Evolutionary conservation across 2,329 filamentous ascomycete species (phyloP), one percentile per base, ranked within the genome.

Genomic region (Colletotrichum liaoningense): DNA sequence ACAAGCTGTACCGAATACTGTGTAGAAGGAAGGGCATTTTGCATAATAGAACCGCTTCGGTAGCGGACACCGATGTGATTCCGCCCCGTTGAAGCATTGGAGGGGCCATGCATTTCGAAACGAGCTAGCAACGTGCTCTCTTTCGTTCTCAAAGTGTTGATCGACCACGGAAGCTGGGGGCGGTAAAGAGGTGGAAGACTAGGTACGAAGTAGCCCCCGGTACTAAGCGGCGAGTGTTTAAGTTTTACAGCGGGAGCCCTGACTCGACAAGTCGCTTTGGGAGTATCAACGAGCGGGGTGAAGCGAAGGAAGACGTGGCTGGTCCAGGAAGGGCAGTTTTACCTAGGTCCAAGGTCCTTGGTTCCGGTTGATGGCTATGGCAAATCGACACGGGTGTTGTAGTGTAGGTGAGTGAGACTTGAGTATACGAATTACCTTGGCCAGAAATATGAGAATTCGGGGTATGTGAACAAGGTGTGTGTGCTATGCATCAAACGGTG

Each of bases 51-150:
- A 7, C 3, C 11, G 46, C 42, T n/a, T 5, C 58, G 33, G 58
- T 26, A 49, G 26, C 67, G 71, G 67, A 71, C 55, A 56, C 67
- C 71, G 67, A 70, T 49, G 46, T 35, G 28, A 70, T 49, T 66
- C 71, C 67, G 66, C 26, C 42, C 42, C 14, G 63, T 56, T 24
- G 35, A 38, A 12, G 33, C 2, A 52, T 14, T 19, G 9, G 30
- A 49, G 42, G 35, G 69, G 11, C 24, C 26, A n/a, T 28, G 24
- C 22, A 46, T 70, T 73, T 66, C 60, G 60, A 70, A 71, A 73
- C 67, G 67, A 58, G 66, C 71, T 63, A 73, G 49, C 55, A 30
- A 49, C 19, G 16, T 22, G 42, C 19, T 49, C 19, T n/a, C 19
- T n/a, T 11, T 49, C 42, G n/a, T 19, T 42, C 35, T 42, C 7